These are phyloP conservation scores for Zea luxurians DNA, from an alignment of 176 grass and related monocot species.

Conservation along the genomic window DNA sequence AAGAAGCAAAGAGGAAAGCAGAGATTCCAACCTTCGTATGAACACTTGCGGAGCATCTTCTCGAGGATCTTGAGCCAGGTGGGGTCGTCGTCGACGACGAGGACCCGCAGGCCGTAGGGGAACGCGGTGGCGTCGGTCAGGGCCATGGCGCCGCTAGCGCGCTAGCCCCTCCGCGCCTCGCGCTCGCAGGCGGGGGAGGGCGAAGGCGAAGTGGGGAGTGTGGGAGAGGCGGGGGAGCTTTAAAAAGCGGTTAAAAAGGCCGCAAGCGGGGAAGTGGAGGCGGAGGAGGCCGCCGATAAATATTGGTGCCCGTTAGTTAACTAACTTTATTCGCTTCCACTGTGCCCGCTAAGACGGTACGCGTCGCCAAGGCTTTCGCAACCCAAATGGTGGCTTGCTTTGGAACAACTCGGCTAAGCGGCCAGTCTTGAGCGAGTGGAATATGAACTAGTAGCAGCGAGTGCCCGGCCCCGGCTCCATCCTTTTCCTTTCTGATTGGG, in stretches of 20 bases:
- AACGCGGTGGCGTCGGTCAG: conserved; percentile 68
- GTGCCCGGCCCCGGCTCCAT: conserved; percentile 4
- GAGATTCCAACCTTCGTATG: conserved; percentile 84
- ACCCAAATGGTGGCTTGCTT: conserved; percentile 13
- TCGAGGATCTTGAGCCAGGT: conserved; percentile 99
- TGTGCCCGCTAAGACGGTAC: no score
- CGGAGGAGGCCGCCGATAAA: conserved; percentile 38
- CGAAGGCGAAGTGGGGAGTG: conserved; percentile 21
- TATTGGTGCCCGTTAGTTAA: conserved; percentile 57
- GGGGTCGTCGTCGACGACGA: conserved; percentile 95
- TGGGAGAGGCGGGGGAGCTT: conserved; percentile 36
- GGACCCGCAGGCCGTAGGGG: conserved; percentile 88
- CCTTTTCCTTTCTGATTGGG: conserved; percentile 2
- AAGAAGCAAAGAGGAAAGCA: conserved; percentile 38
- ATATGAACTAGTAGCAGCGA: conserved; percentile 11
- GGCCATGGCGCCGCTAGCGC: conserved; percentile 38
- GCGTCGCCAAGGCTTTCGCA: not conserved
- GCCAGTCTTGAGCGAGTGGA: conserved; percentile 35
- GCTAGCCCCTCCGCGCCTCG: conserved; percentile 12
- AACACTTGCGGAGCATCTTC: conserved; percentile 99
- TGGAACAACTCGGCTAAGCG: conserved; percentile 25
- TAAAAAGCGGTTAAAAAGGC: conserved; percentile 59
- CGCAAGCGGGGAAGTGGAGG: conserved; percentile 35
- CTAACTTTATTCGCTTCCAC: conserved; percentile 41
- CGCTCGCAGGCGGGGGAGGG: conserved; percentile 16